Evolutionary conservation across 139 green algal genomes (phyloP).

Genomic region (Chlorella sorokiniana): DNA sequence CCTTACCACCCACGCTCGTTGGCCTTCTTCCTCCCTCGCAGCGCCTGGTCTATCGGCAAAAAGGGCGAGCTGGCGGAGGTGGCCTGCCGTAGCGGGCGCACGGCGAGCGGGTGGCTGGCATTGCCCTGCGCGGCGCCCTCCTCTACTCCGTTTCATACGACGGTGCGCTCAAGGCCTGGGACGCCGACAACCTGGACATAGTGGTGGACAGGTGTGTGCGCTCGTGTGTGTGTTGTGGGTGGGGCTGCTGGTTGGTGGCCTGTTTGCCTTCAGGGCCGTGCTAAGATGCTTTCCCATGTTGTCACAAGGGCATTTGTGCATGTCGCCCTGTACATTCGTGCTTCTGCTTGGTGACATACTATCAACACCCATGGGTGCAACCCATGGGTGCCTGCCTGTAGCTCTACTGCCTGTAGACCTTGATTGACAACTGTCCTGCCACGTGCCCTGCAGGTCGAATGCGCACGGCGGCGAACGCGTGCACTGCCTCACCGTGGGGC

Average conservation of each 20-base stretch:
- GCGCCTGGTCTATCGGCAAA: constrained; percentile 59
- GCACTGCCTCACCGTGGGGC: constrained; percentile 52
- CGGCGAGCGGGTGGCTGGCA: constrained; percentile 59
- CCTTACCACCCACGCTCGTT: background rate
- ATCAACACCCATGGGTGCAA: too few relatives aligned
- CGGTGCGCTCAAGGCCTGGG: constrained; percentile 75
- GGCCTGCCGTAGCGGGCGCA: constrained; percentile 59
- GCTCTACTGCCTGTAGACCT: too few relatives aligned
- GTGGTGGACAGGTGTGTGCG: constrained; percentile 43
- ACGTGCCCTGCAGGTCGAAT: background rate
- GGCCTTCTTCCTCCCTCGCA: constrained; percentile 1
- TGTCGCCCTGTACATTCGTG: too few relatives aligned
- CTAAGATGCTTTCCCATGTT: background rate
- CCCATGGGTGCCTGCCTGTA: too few relatives aligned
- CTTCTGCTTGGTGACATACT: too few relatives aligned
- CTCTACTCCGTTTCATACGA: constrained; percentile 68
- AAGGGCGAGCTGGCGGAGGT: constrained; percentile 56
- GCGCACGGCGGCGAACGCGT: constrained; percentile 69
- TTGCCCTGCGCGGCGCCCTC: constrained; percentile 44
- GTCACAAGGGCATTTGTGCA: too few relatives aligned
- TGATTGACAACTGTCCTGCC: background rate
- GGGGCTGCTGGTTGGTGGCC: background rate
- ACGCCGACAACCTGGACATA: constrained; percentile 58
- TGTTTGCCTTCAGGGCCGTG: background rate
- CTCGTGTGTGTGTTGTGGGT: too few relatives aligned